phyloP scores from a whole-genome alignment of 495 filamentous ascomycete species.

The Cetradonia linearis region DNA sequence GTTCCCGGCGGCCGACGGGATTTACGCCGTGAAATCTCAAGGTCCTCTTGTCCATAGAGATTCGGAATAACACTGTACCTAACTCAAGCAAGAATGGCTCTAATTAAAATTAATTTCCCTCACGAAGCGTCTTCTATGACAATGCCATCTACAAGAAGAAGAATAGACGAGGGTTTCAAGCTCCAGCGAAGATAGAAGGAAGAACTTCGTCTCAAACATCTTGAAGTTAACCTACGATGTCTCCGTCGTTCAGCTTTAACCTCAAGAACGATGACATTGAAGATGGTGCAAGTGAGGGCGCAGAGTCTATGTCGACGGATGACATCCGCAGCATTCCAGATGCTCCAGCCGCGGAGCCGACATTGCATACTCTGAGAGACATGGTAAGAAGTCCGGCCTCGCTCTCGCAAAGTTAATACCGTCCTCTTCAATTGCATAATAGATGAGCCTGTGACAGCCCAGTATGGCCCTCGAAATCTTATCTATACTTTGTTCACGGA shows the following conservation, averaged over 20 bases:
- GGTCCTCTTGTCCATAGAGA: neutral
- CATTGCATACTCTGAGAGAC: constrained; percentile 36
- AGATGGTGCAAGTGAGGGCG: constrained; percentile 31
- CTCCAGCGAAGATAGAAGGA: too few relatives aligned
- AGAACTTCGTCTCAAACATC: neutral
- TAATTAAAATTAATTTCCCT: neutral
- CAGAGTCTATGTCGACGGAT: constrained; percentile 11
- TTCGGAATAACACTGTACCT: neutral
- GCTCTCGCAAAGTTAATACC: neutral
- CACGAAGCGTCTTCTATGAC: neutral
- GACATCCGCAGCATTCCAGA: neutral
- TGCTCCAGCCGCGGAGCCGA: constrained; percentile 23
- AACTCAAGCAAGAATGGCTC: neutral
- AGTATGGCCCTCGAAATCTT: too few relatives aligned
- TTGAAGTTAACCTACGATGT: neutral
- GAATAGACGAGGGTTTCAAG: too few relatives aligned
- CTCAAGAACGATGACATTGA: constrained; percentile 83
- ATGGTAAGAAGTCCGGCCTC: constrained; percentile 34
- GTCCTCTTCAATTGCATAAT: neutral
- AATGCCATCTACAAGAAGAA: too few relatives aligned
- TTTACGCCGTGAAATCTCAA: neutral
- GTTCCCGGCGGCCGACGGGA: neutral
- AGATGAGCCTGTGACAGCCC: too few relatives aligned
- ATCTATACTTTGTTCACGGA: too few relatives aligned
- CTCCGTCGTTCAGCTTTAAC: constrained; percentile 58